These are phyloP conservation scores for Kokia cookei DNA, from an alignment of 441 rosid genomes.

Conservation along the genomic window DNA sequence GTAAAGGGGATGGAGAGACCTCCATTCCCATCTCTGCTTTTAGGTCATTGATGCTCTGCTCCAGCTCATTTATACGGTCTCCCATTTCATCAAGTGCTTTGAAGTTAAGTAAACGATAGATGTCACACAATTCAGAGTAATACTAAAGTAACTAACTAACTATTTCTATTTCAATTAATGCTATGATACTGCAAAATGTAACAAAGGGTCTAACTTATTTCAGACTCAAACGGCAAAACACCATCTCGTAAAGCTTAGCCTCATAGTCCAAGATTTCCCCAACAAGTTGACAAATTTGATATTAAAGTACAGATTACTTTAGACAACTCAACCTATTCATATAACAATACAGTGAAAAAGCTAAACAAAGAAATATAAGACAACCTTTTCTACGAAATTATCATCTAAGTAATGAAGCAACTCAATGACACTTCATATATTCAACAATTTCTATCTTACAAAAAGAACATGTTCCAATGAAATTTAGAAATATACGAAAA, in stretches of 20 bases:
- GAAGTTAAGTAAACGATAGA: slow-evolving; percentile 44
- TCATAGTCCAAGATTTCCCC: neutral
- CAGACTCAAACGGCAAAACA: neutral
- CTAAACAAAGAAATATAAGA: slow-evolving; percentile 27
- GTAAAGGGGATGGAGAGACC: slow-evolving; percentile 51
- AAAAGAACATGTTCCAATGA: neutral
- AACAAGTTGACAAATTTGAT: neutral
- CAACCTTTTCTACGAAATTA: neutral
- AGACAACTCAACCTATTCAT: neutral
- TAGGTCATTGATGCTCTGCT: slow-evolving; percentile 52
- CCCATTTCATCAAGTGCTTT: slow-evolving; percentile 69
- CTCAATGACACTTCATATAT: neutral
- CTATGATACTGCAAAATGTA: neutral
- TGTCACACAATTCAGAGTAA: neutral
- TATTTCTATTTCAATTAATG: neutral
- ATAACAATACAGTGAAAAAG: neutral
- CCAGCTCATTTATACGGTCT: slow-evolving; percentile 57
- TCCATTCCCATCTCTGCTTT: slow-evolving; percentile 66
- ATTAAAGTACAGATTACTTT: neutral
- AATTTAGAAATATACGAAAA: slow-evolving; percentile 5
- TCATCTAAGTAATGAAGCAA: neutral
- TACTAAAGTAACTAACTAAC: neutral
- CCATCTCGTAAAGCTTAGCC: neutral
- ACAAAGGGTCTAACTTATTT: neutral
- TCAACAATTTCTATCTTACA: neutral